These are phyloP conservation scores for Fusarium dlaminii DNA, from an alignment of 2,329 filamentous ascomycete species.

Conservation along the genomic window DNA sequence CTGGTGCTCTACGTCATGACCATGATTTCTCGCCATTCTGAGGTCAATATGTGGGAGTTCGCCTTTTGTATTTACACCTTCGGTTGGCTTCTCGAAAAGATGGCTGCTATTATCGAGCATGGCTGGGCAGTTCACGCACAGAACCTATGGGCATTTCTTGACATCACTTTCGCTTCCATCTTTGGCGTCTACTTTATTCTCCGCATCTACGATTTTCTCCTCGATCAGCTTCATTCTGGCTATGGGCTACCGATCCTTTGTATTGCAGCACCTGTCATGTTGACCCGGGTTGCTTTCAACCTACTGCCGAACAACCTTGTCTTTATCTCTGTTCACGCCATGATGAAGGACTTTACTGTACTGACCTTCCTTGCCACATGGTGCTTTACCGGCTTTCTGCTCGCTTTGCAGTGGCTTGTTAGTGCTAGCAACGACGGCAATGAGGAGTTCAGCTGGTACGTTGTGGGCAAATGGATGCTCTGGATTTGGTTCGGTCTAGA, in stretches of 20 bases:
- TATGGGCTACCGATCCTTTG: constrained; percentile 72
- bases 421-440: constrained; percentile 42
- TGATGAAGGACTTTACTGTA: constrained; percentile 78
- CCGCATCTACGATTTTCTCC: constrained; percentile 65
- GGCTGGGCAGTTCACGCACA: constrained; percentile 75
- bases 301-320: constrained; percentile 79
- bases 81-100: constrained; percentile 74
- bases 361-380: constrained; percentile 72
- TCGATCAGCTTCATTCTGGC: constrained; percentile 57
- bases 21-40: constrained; percentile 66
- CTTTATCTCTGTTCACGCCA: constrained; percentile 76
- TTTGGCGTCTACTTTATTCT: constrained; percentile 69
- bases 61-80: constrained; percentile 71
- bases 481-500: constrained; percentile 85
- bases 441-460: constrained; percentile 53
- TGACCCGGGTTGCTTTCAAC: constrained; percentile 77
- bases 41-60: constrained; percentile 63
- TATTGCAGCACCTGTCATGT: constrained; percentile 73
- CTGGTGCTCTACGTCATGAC: constrained; percentile 70
- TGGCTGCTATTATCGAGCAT: constrained; percentile 73
- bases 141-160: constrained; percentile 79
- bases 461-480: constrained; percentile 79
- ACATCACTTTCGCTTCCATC: constrained; percentile 73
- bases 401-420: constrained; percentile 74
- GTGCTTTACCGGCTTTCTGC: constrained; percentile 77